phyloP scores from a whole-genome alignment of 257 asterid genomes.

The Cinchona pubescens region DNA sequence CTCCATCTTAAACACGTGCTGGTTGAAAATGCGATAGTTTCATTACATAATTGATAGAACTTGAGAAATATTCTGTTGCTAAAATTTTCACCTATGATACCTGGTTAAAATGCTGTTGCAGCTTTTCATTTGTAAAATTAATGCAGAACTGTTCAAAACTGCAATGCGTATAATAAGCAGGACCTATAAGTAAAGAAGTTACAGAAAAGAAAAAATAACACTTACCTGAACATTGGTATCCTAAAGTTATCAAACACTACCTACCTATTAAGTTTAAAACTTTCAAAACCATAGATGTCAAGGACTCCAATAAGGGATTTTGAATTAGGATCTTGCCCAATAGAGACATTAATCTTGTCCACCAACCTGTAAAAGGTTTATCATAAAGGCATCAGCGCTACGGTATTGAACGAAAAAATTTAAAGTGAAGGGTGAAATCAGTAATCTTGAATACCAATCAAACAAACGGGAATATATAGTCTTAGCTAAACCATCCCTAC shows the following conservation, averaged over 20 bases:
- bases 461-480: slow-evolving; percentile 86
- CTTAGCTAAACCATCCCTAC: slow-evolving; percentile 95
- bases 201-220: slow-evolving; percentile 4
- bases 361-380: slow-evolving; percentile 68
- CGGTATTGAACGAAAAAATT: slow-evolving; percentile 11
- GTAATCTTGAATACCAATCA: slow-evolving; percentile 60
- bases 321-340: slow-evolving; percentile 88
- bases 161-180: slow-evolving; percentile 22
- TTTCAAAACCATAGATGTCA: slow-evolving; percentile 97
- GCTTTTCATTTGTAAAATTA: slow-evolving; percentile 94
- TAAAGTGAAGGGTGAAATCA: background rate
- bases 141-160: slow-evolving; percentile 98
- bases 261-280: slow-evolving; percentile 87
- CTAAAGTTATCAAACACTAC: slow-evolving; percentile 19
- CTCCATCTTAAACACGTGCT: slow-evolving; percentile 99
- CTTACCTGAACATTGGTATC: slow-evolving; percentile 13
- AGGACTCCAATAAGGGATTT: slow-evolving; percentile 88
- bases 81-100: slow-evolving; percentile 37
- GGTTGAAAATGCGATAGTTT: slow-evolving; percentile 28
- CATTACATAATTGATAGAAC: slow-evolving; percentile 21
- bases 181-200: slow-evolving; percentile 21
- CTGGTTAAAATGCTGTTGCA: slow-evolving; percentile 98
- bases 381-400: slow-evolving; percentile 17
- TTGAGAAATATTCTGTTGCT: slow-evolving; percentile 10
- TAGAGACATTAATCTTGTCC: slow-evolving; percentile 81